Conservation (phyloP, 108 stramenopile species). For the Fragilaria radians region DNA sequence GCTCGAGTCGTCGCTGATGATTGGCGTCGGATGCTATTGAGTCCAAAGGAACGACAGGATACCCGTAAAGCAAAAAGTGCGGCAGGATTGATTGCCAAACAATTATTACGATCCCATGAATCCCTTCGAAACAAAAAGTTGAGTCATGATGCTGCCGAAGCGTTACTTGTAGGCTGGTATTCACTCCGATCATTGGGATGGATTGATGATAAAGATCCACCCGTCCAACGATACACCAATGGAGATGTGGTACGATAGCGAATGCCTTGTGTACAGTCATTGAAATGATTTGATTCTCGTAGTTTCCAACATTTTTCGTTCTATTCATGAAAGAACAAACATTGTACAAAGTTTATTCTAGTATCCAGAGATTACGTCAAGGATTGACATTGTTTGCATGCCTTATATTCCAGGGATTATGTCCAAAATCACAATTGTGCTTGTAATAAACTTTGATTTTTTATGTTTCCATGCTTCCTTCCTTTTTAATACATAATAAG, state of each 20-base stretch:
- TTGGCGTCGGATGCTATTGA: conserved; percentile 32
- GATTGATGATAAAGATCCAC: conserved; percentile 17
- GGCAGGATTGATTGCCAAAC: conserved; percentile 38
- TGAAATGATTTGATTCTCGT: too few relatives aligned
- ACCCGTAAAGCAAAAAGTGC: conserved; percentile 30
- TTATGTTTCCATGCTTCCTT: too few relatives aligned
- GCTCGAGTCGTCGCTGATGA: conserved; percentile 34
- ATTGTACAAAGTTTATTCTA: too few relatives aligned
- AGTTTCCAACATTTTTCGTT: too few relatives aligned
- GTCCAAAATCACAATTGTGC: too few relatives aligned
- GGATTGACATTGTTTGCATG: too few relatives aligned
- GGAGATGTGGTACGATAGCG: conserved; percentile 20
- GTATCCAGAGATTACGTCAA: too few relatives aligned
- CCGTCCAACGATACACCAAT: conserved; percentile 29
- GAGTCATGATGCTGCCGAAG: conserved; percentile 42
- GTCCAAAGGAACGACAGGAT: conserved; percentile 17
- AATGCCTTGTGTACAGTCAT: background rate
- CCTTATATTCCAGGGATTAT: too few relatives aligned
- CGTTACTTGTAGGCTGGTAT: conserved; percentile 29
- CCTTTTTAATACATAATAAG: too few relatives aligned
- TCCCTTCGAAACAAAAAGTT: conserved; percentile 10
- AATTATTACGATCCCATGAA: conserved; percentile 25
- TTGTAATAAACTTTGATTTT: too few relatives aligned
- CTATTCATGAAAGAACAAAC: too few relatives aligned
- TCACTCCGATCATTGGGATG: conserved; percentile 30